Conservation (phyloP, 495 filamentous ascomycete species). For the Talaromyces ruber region DNA sequence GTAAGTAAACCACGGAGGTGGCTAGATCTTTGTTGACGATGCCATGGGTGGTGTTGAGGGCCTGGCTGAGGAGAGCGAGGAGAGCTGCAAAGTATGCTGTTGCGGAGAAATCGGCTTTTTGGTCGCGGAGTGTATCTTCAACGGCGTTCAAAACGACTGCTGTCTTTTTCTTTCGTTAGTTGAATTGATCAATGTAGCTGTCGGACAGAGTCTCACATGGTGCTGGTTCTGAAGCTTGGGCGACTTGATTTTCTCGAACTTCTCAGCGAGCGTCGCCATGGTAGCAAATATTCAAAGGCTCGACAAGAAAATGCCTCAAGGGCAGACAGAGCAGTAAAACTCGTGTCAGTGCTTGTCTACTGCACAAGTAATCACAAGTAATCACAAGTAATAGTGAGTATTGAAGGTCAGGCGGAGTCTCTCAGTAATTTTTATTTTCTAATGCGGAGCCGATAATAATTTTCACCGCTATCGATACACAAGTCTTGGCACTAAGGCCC, state of each 20-base stretch:
- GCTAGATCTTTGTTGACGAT: constrained; percentile 76
- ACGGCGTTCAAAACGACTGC: constrained; percentile 81
- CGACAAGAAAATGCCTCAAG: not conserved
- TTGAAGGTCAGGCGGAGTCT: not conserved
- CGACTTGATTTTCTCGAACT: constrained; percentile 90
- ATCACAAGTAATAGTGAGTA: not conserved
- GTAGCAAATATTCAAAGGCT: constrained; percentile 11
- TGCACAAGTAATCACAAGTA: too few species aligned
- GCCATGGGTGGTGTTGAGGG: constrained; percentile 50
- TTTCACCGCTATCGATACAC: constrained; percentile 6
- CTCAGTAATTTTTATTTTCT: not conserved
- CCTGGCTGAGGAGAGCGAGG: constrained; percentile 77
- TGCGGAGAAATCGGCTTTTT: constrained; percentile 70
- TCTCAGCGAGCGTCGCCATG: constrained; percentile 74
- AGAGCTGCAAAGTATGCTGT: constrained; percentile 95
- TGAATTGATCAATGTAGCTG: not conserved
- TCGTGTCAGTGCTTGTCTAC: not conserved
- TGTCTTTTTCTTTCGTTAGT: constrained; percentile 43
- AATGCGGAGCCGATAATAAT: constrained; percentile 3
- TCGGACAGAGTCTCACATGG: constrained; percentile 50
- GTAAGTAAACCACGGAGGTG: constrained; percentile 86
- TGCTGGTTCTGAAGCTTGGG: constrained; percentile 93
- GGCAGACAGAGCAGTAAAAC: not conserved
- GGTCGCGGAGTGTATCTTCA: constrained; percentile 82
- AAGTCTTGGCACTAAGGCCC: constrained; percentile 1